Evolutionary conservation across 2,329 filamentous ascomycete genomes (phyloP), one percentile per base, ranked within the genome.

Genomic region (Diaporthe sp.): DNA sequence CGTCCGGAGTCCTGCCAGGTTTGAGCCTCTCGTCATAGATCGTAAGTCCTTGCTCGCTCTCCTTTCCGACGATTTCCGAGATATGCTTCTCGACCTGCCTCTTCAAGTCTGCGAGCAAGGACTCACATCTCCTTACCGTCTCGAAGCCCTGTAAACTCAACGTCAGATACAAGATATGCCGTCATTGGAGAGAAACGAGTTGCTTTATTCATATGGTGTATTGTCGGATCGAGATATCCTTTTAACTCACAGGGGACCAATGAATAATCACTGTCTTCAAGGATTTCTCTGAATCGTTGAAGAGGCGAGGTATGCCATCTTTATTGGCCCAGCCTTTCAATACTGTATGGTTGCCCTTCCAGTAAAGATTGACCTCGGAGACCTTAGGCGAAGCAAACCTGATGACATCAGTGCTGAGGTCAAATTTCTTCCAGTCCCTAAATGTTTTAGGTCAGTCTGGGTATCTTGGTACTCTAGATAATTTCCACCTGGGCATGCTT

Each of bases 381-480:
- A 51, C 53, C 4, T 15, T 39, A 12, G 69, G 53, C n/a, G 53
- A 22, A 49, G 69, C n/a, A 17, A 49, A 49, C 13, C 69, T 22
- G 25, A 72, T 61, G 2, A 72, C 69, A n/a, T 72, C 55, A 8
- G 55, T 59, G 69, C 55, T 59, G n/a, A 72, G 39, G 39, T 72
- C 69, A n/a, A 58, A 59, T 13, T 72, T 72, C 34, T 22, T 58
- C 69, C 69, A 72, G 39, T 72, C 69, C 69, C 69, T 72, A 46
- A n/a, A 22, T 19, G 12, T 9, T 9, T 12, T 9, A 10, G 9
- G 12, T 39, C 12, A 39, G 37, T 39, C 37, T 12, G 12, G 37
- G 2, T 10, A 39, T 39, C 37, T 39, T 39, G 37, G 12, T 39
- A 39, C 12, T 39, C 12, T 39, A 3, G 12, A 12, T 39, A 9